Evolutionary conservation across 345 rosid species (phyloP), one percentile per base, ranked within the genome.

Genomic region (Litchi chinensis): DNA sequence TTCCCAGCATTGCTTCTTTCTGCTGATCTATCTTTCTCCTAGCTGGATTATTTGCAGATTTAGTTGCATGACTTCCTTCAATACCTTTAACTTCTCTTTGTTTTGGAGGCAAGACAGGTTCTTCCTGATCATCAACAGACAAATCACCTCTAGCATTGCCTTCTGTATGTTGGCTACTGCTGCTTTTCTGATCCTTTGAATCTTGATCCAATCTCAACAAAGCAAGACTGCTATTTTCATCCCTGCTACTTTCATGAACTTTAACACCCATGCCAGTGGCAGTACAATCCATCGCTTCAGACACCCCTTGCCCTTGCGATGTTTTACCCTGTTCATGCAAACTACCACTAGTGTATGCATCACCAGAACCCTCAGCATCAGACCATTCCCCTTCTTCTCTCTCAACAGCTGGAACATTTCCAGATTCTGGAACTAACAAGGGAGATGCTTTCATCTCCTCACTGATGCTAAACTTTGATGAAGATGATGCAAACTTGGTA

Each of bases 311-410:
- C 52, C 83, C 87, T 75, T 77, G 85, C 18, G 82, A 84, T 79
- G 79, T 74, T 80, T 79, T 83, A 37, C 83, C 85, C 62, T 79
- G 85, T 69, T 83, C 91, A 74, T 6, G 80, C 68, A 82, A 48
- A 41, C 68, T 46, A 81, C 59, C 65, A 41, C 80, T 59, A 21
- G 75, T 82, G 79, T 56, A 40, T 10, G 74, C 85, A 81, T 82
- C 88, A 65, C 83, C 83, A 41, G 84, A 75, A 66, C 85, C 90
- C 85, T 93, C 99, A 5, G 85, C 83, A 77, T 94, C 98, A 56
- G 88, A 91, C 97, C 91, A 94, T 84, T 97, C 99, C 77, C 99
- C 98, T 90, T 97, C 99, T 90, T 97, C 99, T 86, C 93, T 93
- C 81, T 94, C 99, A 43, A 83, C 62, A 13, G 77, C 83, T 65